phyloP scores from a whole-genome alignment of 345 rosid genomes.

The Gossypium stocksii region DNA sequence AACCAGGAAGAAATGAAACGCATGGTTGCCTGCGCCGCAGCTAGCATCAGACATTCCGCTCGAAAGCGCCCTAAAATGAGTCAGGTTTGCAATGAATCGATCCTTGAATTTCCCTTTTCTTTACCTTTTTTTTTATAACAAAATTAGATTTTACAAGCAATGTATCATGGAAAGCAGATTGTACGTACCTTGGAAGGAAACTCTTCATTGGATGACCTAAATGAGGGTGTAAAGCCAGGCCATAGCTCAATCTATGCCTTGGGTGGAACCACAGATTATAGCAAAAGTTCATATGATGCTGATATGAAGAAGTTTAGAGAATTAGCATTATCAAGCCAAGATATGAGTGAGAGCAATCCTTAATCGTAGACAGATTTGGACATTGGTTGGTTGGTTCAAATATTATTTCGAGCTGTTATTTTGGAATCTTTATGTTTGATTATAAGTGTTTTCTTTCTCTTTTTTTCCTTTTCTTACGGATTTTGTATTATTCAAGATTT shows the following conservation, averaged over 20 bases:
- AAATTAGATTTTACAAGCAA: background rate
- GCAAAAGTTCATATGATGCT: slow-evolving; percentile 49
- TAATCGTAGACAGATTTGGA: slow-evolving; percentile 44
- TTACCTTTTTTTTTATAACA: background rate
- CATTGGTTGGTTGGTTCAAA: background rate
- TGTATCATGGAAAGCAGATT: slow-evolving; percentile 37
- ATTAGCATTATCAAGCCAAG: slow-evolving; percentile 67
- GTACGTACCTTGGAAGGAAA: slow-evolving; percentile 90
- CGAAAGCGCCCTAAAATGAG: slow-evolving; percentile 94
- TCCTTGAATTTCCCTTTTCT: background rate
- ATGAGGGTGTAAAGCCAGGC: slow-evolving; percentile 69
- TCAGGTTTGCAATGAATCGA: slow-evolving; percentile 40
- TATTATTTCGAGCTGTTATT: background rate
- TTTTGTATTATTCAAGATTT: background rate
- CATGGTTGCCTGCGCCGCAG: slow-evolving; percentile 73
- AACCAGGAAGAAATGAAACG: slow-evolving; percentile 59
- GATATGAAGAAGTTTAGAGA: slow-evolving; percentile 80
- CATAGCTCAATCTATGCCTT: slow-evolving; percentile 41
- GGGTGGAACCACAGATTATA: slow-evolving; percentile 45
- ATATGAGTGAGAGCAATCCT: slow-evolving; percentile 35
- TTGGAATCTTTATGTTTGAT: background rate
- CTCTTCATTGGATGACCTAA: slow-evolving; percentile 67
- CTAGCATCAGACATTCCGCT: slow-evolving; percentile 86
- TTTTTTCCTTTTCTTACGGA: background rate
- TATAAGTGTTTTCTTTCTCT: background rate